Conservation (phyloP, 306 rosid species). For the Clitoria ternatea region DNA sequence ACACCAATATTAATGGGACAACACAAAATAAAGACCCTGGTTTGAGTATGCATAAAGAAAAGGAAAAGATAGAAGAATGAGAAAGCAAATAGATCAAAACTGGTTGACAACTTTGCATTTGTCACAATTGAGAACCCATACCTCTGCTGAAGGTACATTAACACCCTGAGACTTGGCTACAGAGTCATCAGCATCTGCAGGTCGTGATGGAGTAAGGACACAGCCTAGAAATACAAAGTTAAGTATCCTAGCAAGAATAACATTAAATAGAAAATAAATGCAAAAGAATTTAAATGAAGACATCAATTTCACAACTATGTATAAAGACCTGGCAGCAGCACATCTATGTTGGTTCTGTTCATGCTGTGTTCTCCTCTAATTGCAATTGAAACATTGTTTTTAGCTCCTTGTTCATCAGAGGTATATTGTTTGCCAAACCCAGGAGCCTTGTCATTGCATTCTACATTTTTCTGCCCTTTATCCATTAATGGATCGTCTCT, state of each 20-base stretch:
- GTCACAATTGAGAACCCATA: slow-evolving; percentile 25
- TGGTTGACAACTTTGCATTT: background rate
- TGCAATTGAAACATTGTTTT: slow-evolving; percentile 34
- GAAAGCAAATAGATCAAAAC: background rate
- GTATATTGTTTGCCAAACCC: slow-evolving; percentile 42
- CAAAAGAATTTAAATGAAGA: background rate
- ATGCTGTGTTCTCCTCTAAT: slow-evolving; percentile 48
- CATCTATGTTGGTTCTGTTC: slow-evolving; percentile 51
- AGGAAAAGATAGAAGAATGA: background rate
- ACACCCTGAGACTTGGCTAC: slow-evolving; percentile 39
- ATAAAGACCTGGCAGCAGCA: slow-evolving; percentile 64
- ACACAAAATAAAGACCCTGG: background rate
- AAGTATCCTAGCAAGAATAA: slow-evolving; percentile 11
- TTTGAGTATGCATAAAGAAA: background rate
- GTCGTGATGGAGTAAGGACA: slow-evolving; percentile 40
- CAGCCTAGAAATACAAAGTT: slow-evolving; percentile 45
- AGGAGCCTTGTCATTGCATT: slow-evolving; percentile 42
- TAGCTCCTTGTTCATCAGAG: slow-evolving; percentile 47
- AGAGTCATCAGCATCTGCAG: slow-evolving; percentile 39
- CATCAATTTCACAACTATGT: background rate
- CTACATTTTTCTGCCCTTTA: slow-evolving; percentile 50
- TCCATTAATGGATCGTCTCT: slow-evolving; percentile 47
- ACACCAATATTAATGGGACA: background rate
- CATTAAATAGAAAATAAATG: background rate
- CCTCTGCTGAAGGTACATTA: slow-evolving; percentile 53